Base-by-base conservation (phyloP, 768 basidiomycete genomes). In the Boletus pseudo-olivaceus region DNA sequence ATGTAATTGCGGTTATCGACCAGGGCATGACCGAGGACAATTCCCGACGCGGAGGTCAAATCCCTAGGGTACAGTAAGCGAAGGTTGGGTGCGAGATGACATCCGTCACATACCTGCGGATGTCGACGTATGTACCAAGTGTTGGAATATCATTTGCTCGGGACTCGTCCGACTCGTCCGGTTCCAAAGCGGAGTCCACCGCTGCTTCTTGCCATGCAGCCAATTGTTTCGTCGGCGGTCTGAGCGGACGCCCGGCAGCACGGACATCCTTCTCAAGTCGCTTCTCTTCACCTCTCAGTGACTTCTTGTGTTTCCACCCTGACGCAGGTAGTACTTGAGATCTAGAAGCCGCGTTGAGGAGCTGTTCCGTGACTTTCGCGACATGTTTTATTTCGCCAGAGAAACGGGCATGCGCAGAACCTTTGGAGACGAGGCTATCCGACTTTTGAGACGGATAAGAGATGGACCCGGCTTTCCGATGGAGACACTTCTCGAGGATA, bases 111-210 rank as follows among this genome's bases (percentile, higher is more conserved):
- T 56, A 79, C 82, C 75, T 78, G 59, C 82, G 72, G 34, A 78
- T 60, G 59, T 84, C 83, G 11, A 83, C 70, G 43, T 83, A 82
- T 19, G 81, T 73, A 2, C 82, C 83, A 8, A 72, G 74, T 19
- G 38, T n/a, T 10, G 66, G 64, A 30, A 75, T 56, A 12, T 55
- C 49, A 27, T 20, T 60, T 33, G 51, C 47, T n/a, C 45, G 14
- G 3, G 44, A 50, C 5, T 57, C 64, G 43, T 51, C 63, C 6
- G 47, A 32, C 46, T 55, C 59, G 39, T 65, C 55, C 9, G 54
- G 27, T 19, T 47, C 56, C 41, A 40, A 32, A 11, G 44, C 23
- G 26, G 47, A 14, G 17, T 63, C 61, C 32, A 57, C 62, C 14
- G 47, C 58, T 12, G 64, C 64, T 33, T 57, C 63, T 14, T 54